Base-by-base conservation (phyloP, 2,329 filamentous ascomycete species). In the Magnaporthiopsis rhizophila region DNA sequence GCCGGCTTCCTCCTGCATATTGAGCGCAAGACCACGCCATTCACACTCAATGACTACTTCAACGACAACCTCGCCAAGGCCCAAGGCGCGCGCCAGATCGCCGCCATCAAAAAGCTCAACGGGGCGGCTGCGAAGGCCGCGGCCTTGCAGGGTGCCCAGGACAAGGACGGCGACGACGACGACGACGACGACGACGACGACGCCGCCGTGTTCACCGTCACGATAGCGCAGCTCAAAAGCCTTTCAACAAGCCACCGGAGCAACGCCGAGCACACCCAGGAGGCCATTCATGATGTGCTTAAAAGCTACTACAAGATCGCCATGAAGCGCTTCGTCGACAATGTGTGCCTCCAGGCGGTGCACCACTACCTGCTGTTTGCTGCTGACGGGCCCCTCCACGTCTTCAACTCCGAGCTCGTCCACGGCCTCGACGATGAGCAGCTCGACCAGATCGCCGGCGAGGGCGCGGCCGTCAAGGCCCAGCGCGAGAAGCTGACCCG, bases 221-320 rank as follows among this genome's bases (percentile, higher is more conserved):
- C 36, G 6, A n/a, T 24, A 5, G 65, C 65, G 62, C 69, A 67
- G 50, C 24, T 36, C 18, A 11, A 13, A 2, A 28, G 3, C 28
- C 0, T 58, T 53, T 11, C 53, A n/a, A 21, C 6, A 12, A 38
- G 2, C 53, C 21, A n/a, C 18, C 53, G 24, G 50, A 36, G 50
- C 21, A 70, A 70, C 57, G 58, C 61, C 1, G 65, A 69, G 21
- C 66, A 68, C 15, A 59, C 61, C 3, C 64, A 64, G 53, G 75
- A 82, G 32, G 79, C 86, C 7, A 81, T 89, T 6, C 83, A 88
- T 65, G 82, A 89, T 65, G 82, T 83, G 2, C 76, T 90, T 0
- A 72, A 77, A 34, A 77, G 81, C 1, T 90, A 87, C 72, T 89
- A 90, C 75, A 79, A 83, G 32, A 81, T 88, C 1, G 79, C 86